phyloP scores from a whole-genome alignment of 257 asterid genomes.

The Solanum piurae region DNA sequence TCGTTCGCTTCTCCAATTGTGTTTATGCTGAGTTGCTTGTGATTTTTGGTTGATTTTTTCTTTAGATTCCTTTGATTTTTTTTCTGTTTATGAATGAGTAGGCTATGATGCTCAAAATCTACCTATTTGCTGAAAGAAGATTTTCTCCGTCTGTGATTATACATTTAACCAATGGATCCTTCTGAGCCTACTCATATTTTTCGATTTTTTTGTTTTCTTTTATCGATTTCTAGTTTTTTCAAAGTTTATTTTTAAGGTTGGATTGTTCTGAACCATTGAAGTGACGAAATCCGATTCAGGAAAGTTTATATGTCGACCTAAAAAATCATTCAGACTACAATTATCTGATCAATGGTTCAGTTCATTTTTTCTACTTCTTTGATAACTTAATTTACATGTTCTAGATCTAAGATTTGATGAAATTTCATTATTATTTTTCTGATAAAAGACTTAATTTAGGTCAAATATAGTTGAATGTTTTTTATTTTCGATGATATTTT shows the following conservation, averaged over 20 bases:
- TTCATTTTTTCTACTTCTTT: neutral
- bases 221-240: neutral
- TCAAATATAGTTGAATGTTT: too few species aligned
- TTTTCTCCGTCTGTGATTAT: constrained; percentile 35
- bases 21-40: neutral
- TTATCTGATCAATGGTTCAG: constrained; percentile 59
- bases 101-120: constrained; percentile 59
- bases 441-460: too few species aligned
- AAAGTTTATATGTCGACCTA: constrained; percentile 29
- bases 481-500: too few species aligned
- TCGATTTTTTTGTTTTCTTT: neutral
- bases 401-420: neutral
- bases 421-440: neutral
- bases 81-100: neutral
- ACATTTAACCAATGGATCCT: constrained; percentile 86
- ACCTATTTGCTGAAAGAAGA: constrained; percentile 66
- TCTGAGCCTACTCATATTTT: constrained; percentile 35
- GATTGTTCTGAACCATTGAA: constrained; percentile 15
- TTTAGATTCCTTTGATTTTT: too few species aligned
- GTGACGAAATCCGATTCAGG: constrained; percentile 36
- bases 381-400: neutral
- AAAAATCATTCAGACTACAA: constrained; percentile 64
- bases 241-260: neutral
- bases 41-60: neutral
- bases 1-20: neutral